phyloP scores from a whole-genome alignment of 257 asterid genomes.

The Linaria vulgaris region DNA sequence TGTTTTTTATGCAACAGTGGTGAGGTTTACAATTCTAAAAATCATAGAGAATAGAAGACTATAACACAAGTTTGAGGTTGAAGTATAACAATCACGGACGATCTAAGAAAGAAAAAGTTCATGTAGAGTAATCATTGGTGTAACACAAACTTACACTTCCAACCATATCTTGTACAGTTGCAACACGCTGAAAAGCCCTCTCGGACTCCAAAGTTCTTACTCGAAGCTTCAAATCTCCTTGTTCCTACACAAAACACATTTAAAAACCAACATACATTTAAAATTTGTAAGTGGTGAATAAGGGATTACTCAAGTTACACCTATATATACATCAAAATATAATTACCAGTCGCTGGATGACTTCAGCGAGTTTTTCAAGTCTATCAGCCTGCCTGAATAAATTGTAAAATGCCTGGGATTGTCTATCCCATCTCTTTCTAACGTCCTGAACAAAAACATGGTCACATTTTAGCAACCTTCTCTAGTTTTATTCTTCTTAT shows the following conservation, averaged over 20 bases:
- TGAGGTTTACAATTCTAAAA: too few relatives aligned
- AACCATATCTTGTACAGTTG: conserved; percentile 77
- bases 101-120: too few relatives aligned
- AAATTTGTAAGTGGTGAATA: too few relatives aligned
- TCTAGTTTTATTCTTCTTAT: background rate
- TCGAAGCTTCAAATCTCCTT: conserved; percentile 96
- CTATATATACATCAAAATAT: background rate
- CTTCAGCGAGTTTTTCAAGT: conserved; percentile 80
- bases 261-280: too few relatives aligned
- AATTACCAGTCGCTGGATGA: conserved; percentile 78
- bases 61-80: too few relatives aligned
- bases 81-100: too few relatives aligned
- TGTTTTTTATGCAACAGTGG: too few relatives aligned
- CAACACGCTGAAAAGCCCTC: conserved; percentile 96
- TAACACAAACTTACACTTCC: conserved; percentile 67
- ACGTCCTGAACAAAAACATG: conserved; percentile 59
- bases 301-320: conserved; percentile 1
- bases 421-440: conserved; percentile 88
- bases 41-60: too few relatives aligned
- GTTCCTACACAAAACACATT: conserved; percentile 52
- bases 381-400: conserved; percentile 97
- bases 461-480: conserved; percentile 15
- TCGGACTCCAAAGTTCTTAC: conserved; percentile 93
- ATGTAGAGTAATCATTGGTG: background rate
- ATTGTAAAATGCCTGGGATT: conserved; percentile 82